These are phyloP conservation scores for Fagopyrum tataricum DNA, from an alignment of 148 eudicot genomes.

Conservation along the genomic window DNA sequence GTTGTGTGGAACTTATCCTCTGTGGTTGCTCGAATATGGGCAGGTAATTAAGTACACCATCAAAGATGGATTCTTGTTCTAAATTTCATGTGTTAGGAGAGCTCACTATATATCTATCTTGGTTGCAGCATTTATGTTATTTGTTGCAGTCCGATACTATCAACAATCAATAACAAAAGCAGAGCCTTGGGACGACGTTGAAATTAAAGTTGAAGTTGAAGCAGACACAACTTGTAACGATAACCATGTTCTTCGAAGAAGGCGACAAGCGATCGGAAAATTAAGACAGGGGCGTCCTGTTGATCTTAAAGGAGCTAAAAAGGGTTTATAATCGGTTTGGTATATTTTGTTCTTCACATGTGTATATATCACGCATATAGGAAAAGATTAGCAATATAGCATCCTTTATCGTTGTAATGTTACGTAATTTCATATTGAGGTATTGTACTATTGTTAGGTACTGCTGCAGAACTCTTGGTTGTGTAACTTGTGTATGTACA, in stretches of 20 bases:
- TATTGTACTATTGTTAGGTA: not conserved
- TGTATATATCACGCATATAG: conserved; percentile 5
- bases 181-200: conserved; percentile 25
- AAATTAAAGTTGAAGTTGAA: conserved; percentile 5
- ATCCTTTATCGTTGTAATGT: not conserved
- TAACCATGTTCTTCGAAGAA: not conserved
- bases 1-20: conserved; percentile 66
- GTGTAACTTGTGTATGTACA: not conserved
- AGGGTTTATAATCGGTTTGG: not conserved
- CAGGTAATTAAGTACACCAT: conserved; percentile 32
- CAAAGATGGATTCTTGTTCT: not conserved
- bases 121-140: conserved; percentile 66
- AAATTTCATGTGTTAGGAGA: conserved; percentile 2
- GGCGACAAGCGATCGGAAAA: not conserved
- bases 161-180: conserved; percentile 35
- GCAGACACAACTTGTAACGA: not conserved
- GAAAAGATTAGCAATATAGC: not conserved
- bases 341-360: too few relatives aligned
- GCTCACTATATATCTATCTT: not conserved
- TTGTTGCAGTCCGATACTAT: conserved; percentile 61
- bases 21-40: conserved; percentile 60
- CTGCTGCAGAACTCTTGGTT: not conserved
- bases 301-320: not conserved
- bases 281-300: conserved; percentile 5
- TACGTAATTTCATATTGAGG: not conserved